phyloP scores from a whole-genome alignment of 2,329 filamentous ascomycete species.

The Hypomyces rosellus region DNA sequence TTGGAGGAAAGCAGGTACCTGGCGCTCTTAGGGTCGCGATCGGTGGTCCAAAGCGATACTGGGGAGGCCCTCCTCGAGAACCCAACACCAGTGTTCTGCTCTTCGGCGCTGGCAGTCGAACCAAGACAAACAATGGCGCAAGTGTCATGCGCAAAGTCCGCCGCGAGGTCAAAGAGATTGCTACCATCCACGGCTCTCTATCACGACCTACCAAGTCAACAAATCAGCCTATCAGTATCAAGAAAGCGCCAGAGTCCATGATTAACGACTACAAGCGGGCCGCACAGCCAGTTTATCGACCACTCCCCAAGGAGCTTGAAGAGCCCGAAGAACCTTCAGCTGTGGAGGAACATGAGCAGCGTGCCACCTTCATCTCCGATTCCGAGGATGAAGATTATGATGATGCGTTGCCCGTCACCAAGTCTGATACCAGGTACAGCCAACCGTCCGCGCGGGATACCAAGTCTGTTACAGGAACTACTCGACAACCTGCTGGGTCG shows the following conservation, averaged over 20 bases:
- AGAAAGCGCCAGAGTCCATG: conserved; percentile 47
- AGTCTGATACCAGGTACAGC: too few relatives aligned
- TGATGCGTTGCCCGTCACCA: neutral
- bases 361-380: conserved; percentile 36
- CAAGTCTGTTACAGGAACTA: neutral
- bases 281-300: conserved; percentile 29
- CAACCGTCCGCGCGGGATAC: conserved; percentile 7
- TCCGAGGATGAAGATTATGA: conserved; percentile 27
- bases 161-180: conserved; percentile 50
- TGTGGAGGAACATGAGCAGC: conserved; percentile 26
- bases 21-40: conserved; percentile 30
- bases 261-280: conserved; percentile 45
- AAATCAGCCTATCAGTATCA: conserved; percentile 34
- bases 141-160: conserved; percentile 51
- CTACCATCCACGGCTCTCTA: conserved; percentile 26
- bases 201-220: too few relatives aligned
- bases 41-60: conserved; percentile 15
- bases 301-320: conserved; percentile 16
- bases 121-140: conserved; percentile 45
- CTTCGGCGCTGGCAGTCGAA: conserved; percentile 44
- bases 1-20: conserved; percentile 44
- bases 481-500: conserved; percentile 1
- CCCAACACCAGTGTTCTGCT: conserved; percentile 28
- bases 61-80: conserved; percentile 21
- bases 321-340: conserved; percentile 13